Evolutionary conservation across 2,329 filamentous ascomycete species (phyloP).

Genomic region (Fusarium pininemorale): DNA sequence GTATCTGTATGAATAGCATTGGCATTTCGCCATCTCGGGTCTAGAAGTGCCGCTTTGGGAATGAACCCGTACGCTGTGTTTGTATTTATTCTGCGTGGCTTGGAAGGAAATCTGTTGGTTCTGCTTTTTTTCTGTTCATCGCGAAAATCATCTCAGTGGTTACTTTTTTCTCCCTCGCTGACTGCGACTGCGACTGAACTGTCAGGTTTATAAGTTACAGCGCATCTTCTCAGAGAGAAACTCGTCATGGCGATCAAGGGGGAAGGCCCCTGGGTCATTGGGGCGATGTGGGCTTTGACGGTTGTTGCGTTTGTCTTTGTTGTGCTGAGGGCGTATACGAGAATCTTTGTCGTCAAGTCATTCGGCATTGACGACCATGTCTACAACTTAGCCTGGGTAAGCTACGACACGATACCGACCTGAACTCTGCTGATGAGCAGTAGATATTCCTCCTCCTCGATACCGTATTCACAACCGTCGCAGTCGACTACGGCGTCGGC

Average conservation of each 20-base stretch:
- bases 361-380: slow-evolving; percentile 50
- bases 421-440: not conserved
- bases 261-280: slow-evolving; percentile 30
- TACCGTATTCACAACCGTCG: slow-evolving; percentile 45
- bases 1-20: not conserved
- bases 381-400: slow-evolving; percentile 41
- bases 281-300: slow-evolving; percentile 44
- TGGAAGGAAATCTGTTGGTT: not conserved
- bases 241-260: slow-evolving; percentile 26
- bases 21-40: not conserved
- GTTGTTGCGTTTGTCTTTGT: slow-evolving; percentile 44
- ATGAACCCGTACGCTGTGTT: not conserved
- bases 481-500: slow-evolving; percentile 48
- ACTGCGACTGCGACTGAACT: not conserved
- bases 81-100: not conserved
- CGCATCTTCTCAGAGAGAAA: not conserved
- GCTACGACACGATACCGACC: not conserved
- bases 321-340: slow-evolving; percentile 49
- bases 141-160: not conserved
- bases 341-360: slow-evolving; percentile 42
- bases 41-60: not conserved
- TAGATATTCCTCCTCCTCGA: slow-evolving; percentile 45
- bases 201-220: not conserved
- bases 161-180: not conserved
- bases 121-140: not conserved